Evolutionary conservation across 179 eudicot genomes (phyloP).

Genomic region (Monotropa hypopitys): DNA sequence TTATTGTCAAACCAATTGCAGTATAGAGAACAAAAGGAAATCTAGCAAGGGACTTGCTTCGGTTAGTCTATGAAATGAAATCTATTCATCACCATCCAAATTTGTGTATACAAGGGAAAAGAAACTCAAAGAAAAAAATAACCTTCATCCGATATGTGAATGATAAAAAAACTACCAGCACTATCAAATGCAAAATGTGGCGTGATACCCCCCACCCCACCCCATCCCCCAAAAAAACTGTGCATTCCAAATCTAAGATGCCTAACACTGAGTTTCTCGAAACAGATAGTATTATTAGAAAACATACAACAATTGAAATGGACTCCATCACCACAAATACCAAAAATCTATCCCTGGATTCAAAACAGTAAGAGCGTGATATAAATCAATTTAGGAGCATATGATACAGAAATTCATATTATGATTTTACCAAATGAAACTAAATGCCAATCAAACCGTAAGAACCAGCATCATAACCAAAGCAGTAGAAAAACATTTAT

Average conservation of each 20-base stretch:
- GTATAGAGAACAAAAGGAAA: neutral
- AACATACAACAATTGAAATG: neutral
- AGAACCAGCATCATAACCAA: neutral
- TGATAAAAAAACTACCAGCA: neutral
- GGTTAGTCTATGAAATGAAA: neutral
- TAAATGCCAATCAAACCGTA: neutral
- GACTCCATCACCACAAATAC: neutral
- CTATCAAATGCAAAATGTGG: neutral
- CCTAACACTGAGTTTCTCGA: neutral
- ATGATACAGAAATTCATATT: neutral
- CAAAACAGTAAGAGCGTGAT: neutral
- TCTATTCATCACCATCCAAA: neutral
- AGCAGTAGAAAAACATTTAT: neutral
- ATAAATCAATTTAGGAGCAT: neutral
- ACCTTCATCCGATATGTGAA: neutral
- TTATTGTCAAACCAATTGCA: neutral
- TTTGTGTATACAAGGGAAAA: neutral
- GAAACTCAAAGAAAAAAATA: neutral
- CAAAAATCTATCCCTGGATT: neutral
- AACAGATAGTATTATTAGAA: neutral
- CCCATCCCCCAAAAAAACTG: too few relatives aligned
- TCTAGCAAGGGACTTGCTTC: neutral
- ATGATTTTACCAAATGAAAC: neutral
- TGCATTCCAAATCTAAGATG: neutral
- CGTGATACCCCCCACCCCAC: too few relatives aligned